Conservation (phyloP, 345 rosid genomes). For the Aethionema arabicum region DNA sequence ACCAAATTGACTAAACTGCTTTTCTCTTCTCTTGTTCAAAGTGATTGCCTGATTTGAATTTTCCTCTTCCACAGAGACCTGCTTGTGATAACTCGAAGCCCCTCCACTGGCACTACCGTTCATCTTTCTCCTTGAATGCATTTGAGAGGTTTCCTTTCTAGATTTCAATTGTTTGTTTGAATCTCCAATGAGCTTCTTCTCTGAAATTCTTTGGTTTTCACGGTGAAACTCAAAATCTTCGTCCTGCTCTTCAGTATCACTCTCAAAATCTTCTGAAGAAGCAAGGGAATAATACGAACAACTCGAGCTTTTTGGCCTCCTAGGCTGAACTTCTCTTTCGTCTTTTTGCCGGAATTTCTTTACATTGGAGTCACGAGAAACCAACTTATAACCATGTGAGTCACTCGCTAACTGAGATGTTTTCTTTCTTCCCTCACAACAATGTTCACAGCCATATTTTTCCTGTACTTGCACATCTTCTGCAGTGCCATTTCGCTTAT, state of each 20-base stretch:
- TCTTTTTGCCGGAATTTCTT: constrained; percentile 37
- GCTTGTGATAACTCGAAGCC: constrained; percentile 37
- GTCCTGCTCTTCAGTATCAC: constrained; percentile 50
- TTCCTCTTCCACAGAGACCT: constrained; percentile 40
- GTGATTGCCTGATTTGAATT: constrained; percentile 34
- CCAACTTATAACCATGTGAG: constrained; percentile 40
- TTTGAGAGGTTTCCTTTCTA: constrained; percentile 43
- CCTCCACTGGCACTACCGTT: constrained; percentile 36
- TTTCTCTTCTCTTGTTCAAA: constrained; percentile 44
- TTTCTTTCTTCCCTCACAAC: constrained; percentile 32
- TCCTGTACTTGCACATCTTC: constrained; percentile 21
- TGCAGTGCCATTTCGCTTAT: constrained; percentile 3
- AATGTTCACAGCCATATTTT: constrained; percentile 34
- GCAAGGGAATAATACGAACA: constrained; percentile 74
- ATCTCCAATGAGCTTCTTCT: constrained; percentile 25
- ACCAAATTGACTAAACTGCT: constrained; percentile 37
- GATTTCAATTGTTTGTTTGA: constrained; percentile 41
- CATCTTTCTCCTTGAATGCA: constrained; percentile 37
- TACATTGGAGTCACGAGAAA: constrained; percentile 34
- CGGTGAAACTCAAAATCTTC: constrained; percentile 34
- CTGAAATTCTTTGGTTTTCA: constrained; percentile 24
- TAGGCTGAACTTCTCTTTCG: constrained; percentile 38
- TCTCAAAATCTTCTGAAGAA: constrained; percentile 60
- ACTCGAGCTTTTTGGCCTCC: constrained; percentile 54
- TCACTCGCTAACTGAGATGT: constrained; percentile 19